Evolutionary conservation across 176 grass and related monocot genomes (phyloP).

Genomic region (Cymbopogon citratus): DNA sequence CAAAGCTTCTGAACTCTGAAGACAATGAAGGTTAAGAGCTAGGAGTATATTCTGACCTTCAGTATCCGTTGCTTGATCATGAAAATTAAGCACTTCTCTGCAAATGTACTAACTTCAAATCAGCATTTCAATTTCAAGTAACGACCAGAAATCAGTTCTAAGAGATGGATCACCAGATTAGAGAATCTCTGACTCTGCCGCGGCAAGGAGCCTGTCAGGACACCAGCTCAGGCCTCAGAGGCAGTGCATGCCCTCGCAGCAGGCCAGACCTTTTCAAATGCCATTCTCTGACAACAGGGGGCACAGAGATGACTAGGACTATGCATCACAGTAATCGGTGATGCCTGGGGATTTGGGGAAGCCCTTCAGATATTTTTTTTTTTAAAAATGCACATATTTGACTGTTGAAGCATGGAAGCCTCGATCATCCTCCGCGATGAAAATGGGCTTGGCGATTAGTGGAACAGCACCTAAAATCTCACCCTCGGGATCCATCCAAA

Average conservation of each 20-base stretch:
- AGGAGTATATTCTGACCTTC: not conserved
- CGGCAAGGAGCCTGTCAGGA: not conserved
- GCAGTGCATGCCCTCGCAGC: not conserved
- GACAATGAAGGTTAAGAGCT: not conserved
- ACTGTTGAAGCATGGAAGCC: not conserved
- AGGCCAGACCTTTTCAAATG: not conserved
- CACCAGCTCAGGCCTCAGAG: not conserved
- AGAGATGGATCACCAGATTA: not conserved
- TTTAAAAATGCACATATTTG: too few species aligned
- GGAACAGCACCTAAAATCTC: not conserved
- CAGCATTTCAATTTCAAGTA: not conserved
- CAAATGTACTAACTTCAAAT: not conserved
- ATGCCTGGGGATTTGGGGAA: not conserved
- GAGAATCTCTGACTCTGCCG: not conserved
- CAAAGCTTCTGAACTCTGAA: not conserved
- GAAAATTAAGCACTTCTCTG: not conserved
- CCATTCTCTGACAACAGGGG: not conserved
- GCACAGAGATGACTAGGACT: not conserved
- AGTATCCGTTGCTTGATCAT: not conserved
- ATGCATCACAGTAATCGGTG: not conserved
- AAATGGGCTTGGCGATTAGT: not conserved
- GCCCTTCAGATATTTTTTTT: too few species aligned
- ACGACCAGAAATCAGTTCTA: not conserved
- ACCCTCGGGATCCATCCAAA: not conserved
- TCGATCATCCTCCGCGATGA: not conserved